Evolutionary conservation across 2,329 filamentous ascomycete species (phyloP).

Genomic region (Hymenoscyphus linearis): DNA sequence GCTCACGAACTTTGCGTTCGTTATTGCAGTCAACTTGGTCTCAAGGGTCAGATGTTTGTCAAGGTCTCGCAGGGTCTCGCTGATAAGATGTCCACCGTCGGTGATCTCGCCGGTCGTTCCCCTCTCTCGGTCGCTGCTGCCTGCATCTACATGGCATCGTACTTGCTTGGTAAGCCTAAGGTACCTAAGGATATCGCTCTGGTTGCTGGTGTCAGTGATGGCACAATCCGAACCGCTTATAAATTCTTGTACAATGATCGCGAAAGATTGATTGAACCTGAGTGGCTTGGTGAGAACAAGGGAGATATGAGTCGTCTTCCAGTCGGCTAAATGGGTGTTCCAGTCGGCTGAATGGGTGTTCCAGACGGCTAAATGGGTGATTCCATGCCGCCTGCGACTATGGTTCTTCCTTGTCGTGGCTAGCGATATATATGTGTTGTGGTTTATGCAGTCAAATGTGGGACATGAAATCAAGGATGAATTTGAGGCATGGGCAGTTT

Average conservation of each 20-base stretch:
- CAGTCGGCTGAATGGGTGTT: slow-evolving; percentile 38
- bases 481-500: background rate
- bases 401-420: background rate
- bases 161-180: slow-evolving; percentile 74
- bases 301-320: slow-evolving; percentile 70
- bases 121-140: slow-evolving; percentile 91
- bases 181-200: slow-evolving; percentile 80
- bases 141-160: slow-evolving; percentile 93
- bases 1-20: slow-evolving; percentile 82
- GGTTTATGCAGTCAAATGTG: background rate
- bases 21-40: slow-evolving; percentile 78
- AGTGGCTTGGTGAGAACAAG: slow-evolving; percentile 68
- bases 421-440: background rate
- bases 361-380: slow-evolving; percentile 15
- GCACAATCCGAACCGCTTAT: slow-evolving; percentile 94
- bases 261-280: slow-evolving; percentile 67
- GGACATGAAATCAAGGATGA: no score
- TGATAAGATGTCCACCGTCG: slow-evolving; percentile 68
- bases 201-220: slow-evolving; percentile 87
- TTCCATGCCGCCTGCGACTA: background rate
- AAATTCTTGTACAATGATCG: slow-evolving; percentile 75
- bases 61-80: slow-evolving; percentile 77
- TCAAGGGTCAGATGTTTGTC: slow-evolving; percentile 67
- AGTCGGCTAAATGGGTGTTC: slow-evolving; percentile 42
- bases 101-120: slow-evolving; percentile 80